Percentiles rank a stretch among this genome's conserved stretches.
These are phyloP conservation scores for Limonium bicolor DNA, from an alignment of 148 eudicot genomes.

Conservation along the genomic window DNA sequence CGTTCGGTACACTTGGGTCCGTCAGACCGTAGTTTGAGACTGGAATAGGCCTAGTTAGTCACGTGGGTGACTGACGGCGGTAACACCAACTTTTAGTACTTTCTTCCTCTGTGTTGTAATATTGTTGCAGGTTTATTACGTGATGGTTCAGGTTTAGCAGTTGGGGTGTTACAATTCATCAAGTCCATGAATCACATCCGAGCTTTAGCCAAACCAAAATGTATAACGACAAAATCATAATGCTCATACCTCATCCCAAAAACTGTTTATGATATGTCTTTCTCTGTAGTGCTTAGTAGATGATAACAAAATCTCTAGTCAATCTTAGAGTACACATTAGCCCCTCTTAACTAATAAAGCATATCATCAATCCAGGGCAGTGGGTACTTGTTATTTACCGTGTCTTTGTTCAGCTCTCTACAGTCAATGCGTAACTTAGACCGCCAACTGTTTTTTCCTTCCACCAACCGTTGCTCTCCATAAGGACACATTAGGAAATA, in stretches of 20 bases:
- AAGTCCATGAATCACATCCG: neutral
- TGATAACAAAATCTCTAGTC: conserved; percentile 6
- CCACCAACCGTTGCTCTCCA: too few species aligned
- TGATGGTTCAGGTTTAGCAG: too few species aligned
- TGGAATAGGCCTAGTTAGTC: too few species aligned
- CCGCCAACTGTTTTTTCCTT: too few species aligned
- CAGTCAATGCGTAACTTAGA: conserved; percentile 2
- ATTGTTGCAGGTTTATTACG: too few species aligned
- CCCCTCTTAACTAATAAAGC: neutral
- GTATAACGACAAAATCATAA: neutral
- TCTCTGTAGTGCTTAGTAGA: neutral
- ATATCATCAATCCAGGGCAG: neutral
- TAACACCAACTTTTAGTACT: too few species aligned
- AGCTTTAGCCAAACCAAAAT: neutral
- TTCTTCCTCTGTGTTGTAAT: too few species aligned
- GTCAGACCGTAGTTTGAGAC: too few species aligned
- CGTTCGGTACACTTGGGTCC: too few species aligned
- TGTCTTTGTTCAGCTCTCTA: neutral
- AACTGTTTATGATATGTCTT: neutral
- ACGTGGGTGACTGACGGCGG: too few species aligned
- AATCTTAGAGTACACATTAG: neutral
- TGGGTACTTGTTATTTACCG: neutral
- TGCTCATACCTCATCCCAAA: conserved; percentile 2
- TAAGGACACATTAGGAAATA: too few species aligned
- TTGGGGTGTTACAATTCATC: too few species aligned